Conservation (phyloP, 345 rosid species). For the Lepidium sativum region DNA sequence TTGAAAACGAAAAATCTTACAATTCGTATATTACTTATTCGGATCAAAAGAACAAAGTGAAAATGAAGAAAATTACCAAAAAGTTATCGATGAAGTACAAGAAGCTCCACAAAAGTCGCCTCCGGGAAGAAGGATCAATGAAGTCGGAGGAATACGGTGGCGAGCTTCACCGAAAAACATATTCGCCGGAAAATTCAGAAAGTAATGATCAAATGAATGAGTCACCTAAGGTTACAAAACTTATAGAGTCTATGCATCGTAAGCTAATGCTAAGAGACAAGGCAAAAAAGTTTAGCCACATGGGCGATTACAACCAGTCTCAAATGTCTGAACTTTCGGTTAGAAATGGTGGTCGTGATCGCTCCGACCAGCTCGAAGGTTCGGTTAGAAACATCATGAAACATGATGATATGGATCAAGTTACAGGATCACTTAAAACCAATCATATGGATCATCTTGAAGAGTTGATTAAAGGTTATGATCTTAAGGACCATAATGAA, state of each 20-base stretch:
- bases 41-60: not conserved
- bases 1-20: not conserved
- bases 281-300: not conserved
- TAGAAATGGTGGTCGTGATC: constrained; percentile 3
- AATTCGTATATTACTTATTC: not conserved
- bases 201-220: not conserved
- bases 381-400: not conserved
- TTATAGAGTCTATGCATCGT: constrained; percentile 28
- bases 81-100: constrained; percentile 21
- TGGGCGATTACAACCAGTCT: constrained; percentile 2
- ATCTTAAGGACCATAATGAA: not conserved
- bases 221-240: constrained; percentile 16
- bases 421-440: constrained; percentile 3
- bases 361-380: constrained; percentile 4
- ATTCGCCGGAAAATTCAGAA: not conserved
- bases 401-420: not conserved
- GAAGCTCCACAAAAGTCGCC: constrained; percentile 20
- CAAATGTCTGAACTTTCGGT: constrained; percentile 1
- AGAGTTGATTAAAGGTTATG: constrained; percentile 21
- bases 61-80: constrained; percentile 28
- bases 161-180: not conserved
- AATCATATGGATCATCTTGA: constrained; percentile 26
- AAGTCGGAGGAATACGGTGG: constrained; percentile 12
- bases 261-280: constrained; percentile 22
- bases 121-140: constrained; percentile 13